Evolutionary conservation across 768 basidiomycete species (phyloP).

Genomic region (Mycena latifolia): DNA sequence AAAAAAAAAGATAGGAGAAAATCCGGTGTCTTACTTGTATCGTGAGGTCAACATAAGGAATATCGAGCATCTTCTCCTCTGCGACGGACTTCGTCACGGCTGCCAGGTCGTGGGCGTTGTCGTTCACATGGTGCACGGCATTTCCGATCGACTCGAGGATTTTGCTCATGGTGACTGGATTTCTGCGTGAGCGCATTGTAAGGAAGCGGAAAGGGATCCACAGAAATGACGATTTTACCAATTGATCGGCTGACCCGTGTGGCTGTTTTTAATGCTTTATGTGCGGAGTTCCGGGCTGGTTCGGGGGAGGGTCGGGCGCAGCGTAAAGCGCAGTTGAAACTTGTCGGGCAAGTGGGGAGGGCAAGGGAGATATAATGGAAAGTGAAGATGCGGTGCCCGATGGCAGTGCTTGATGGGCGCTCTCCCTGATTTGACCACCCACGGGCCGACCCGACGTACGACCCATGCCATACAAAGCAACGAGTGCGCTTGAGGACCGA

Average conservation of each 20-base stretch:
- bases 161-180: conserved; percentile 50
- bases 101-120: conserved; percentile 48
- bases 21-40: conserved; percentile 58
- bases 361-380: no score
- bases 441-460: no score
- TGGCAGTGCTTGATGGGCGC: background rate
- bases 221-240: conserved; percentile 31
- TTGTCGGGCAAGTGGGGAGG: no score
- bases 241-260: conserved; percentile 15
- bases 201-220: background rate
- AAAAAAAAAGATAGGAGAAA: conserved; percentile 3
- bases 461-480: no score
- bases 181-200: conserved; percentile 35
- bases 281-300: background rate
- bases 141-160: conserved; percentile 45
- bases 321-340: no score
- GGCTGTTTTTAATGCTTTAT: background rate
- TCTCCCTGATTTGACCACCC: no score
- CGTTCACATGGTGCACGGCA: conserved; percentile 44
- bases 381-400: background rate
- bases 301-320: no score
- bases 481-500: no score
- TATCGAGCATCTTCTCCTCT: conserved; percentile 50
- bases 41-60: conserved; percentile 67
- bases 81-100: conserved; percentile 47